Evolutionary conservation across 2,329 filamentous ascomycete genomes (phyloP).

Genomic region (Botryotinia narcissicola): DNA sequence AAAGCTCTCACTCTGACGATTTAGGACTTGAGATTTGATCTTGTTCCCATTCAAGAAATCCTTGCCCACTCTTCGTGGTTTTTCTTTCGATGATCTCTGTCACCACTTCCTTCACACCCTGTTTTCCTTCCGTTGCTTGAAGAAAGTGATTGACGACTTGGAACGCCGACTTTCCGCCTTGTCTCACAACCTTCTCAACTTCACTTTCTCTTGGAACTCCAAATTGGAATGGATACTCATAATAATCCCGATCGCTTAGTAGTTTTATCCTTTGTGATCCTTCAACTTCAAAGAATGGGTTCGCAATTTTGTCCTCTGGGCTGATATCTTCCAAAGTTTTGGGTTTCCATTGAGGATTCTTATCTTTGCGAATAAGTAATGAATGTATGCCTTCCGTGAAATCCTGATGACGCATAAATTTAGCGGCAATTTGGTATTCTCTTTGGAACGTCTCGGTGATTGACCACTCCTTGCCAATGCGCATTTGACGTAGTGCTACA

Average conservation of each 20-base stretch:
- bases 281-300: constrained; percentile 65
- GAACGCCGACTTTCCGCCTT: constrained; percentile 45
- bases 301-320: constrained; percentile 51
- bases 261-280: constrained; percentile 54
- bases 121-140: constrained; percentile 57
- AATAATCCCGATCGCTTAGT: constrained; percentile 61
- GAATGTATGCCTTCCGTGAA: constrained; percentile 90
- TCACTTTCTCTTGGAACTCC: constrained; percentile 68
- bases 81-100: constrained; percentile 61
- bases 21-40: neutral
- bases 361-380: constrained; percentile 58
- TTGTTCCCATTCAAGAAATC: constrained; percentile 35
- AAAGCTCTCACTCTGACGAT: neutral
- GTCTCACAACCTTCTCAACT: constrained; percentile 47
- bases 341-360: constrained; percentile 65
- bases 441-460: constrained; percentile 82
- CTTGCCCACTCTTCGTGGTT: constrained; percentile 30
- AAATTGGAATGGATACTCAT: constrained; percentile 70
- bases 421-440: constrained; percentile 78
- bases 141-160: constrained; percentile 65
- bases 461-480: constrained; percentile 69
- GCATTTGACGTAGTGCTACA: constrained; percentile 82
- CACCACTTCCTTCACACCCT: constrained; percentile 67
- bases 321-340: constrained; percentile 66
- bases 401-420: constrained; percentile 89